Percentiles rank a stretch among this genome's conserved stretches.
These are phyloP conservation scores for Colletotrichum karsti DNA, from an alignment of 2,329 filamentous ascomycete genomes.

Conservation along the genomic window DNA sequence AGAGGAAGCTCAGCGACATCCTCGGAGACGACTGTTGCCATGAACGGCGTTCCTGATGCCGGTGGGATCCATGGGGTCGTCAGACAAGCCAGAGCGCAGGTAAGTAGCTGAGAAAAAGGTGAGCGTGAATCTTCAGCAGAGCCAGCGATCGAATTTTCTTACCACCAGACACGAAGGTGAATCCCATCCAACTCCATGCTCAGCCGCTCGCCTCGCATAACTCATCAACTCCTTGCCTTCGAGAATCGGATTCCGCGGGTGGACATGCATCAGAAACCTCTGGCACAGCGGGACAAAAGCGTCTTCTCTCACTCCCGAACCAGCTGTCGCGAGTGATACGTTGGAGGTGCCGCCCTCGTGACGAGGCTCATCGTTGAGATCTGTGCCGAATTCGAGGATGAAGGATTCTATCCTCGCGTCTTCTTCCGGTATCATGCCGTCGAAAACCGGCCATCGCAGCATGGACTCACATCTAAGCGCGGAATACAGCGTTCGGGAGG, in stretches of 20 bases:
- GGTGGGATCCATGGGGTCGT: slow-evolving; percentile 8
- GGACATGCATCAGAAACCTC: slow-evolving; percentile 31
- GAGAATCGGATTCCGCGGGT: slow-evolving; percentile 35
- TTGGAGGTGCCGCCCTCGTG: background rate
- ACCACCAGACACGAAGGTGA: slow-evolving; percentile 33
- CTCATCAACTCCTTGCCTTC: slow-evolving; percentile 31
- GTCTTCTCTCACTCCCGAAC: slow-evolving; percentile 5
- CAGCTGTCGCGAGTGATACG: fast-evolving
- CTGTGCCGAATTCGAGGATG: background rate
- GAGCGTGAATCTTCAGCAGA: background rate
- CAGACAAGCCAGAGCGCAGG: slow-evolving; percentile 14
- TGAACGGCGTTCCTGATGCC: background rate
- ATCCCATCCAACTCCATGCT: slow-evolving; percentile 32
- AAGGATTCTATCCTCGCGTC: slow-evolving; percentile 26
- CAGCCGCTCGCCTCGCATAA: slow-evolving; percentile 9
- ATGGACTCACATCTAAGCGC: slow-evolving; percentile 23
- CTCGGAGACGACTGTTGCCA: background rate
- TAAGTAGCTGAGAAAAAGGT: background rate
- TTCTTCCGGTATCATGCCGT: slow-evolving; percentile 5
- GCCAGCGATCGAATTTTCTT: background rate
- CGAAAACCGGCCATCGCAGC: slow-evolving; percentile 24
- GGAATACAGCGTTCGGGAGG: background rate
- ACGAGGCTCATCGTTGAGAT: background rate
- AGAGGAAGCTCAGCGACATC: background rate
- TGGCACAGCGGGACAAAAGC: slow-evolving; percentile 19